These are phyloP conservation scores for Coprinopsis marcescibilis DNA, from an alignment of 768 basidiomycete species.

Conservation along the genomic window DNA sequence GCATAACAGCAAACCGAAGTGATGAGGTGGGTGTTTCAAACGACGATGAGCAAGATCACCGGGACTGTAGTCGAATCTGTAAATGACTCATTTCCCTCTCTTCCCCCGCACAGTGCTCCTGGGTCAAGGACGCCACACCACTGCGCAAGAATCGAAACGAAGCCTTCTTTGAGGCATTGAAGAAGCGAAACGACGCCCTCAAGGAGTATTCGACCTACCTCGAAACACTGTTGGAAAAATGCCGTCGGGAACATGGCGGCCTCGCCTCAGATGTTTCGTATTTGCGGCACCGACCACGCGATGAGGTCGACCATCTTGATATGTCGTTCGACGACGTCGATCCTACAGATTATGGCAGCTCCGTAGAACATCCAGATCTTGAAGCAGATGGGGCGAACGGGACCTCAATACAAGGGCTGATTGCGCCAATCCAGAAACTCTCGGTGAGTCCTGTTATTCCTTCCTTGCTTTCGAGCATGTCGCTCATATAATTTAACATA, in stretches of 20 bases:
- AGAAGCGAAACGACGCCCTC: conserved; percentile 34
- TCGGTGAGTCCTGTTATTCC: conserved; percentile 22
- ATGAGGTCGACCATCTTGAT: conserved; percentile 13
- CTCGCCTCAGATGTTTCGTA: conserved; percentile 20
- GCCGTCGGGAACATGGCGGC: conserved; percentile 31
- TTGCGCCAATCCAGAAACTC: conserved; percentile 32
- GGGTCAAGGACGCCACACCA: conserved; percentile 30
- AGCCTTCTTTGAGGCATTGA: conserved; percentile 40
- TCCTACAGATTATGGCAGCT: conserved; percentile 4
- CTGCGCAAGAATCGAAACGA: conserved; percentile 38
- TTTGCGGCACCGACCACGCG: conserved; percentile 25
- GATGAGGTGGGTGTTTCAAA: conserved; percentile 32
- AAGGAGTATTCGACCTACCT: conserved; percentile 35
- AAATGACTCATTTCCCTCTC: not conserved
- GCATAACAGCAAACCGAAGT: conserved; percentile 30
- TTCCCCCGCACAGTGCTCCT: conserved; percentile 30
- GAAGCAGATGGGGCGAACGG: conserved; percentile 2
- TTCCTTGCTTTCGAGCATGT: not conserved
- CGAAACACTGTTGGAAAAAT: conserved; percentile 38
- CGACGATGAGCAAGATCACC: not conserved
- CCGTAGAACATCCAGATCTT: conserved; percentile 14
- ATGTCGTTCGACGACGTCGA: conserved; percentile 13
- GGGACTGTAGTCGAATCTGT: not conserved
- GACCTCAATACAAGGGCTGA: conserved; percentile 28
- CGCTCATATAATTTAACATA: not conserved